These are phyloP conservation scores for Skeletonema potamos DNA, from an alignment of 108 stramenopile genomes.

Conservation along the genomic window DNA sequence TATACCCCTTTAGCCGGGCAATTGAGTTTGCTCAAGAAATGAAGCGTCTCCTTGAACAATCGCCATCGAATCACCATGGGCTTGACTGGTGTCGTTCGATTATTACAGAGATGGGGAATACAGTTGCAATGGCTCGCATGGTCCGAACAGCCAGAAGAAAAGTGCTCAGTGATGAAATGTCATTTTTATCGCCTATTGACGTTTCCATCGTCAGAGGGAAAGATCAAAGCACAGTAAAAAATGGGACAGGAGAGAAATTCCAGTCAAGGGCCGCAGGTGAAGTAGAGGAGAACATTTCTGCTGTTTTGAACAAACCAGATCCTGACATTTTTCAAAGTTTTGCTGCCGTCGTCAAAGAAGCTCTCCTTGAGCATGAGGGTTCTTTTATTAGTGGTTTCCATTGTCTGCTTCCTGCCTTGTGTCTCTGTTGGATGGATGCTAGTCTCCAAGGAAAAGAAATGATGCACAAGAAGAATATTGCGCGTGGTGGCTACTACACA, in stretches of 20 bases:
- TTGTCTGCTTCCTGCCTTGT: conserved; percentile 61
- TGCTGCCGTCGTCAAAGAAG: conserved; percentile 34
- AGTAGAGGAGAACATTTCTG: conserved; percentile 9
- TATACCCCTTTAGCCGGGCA: conserved; percentile 60
- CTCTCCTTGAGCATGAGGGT: conserved; percentile 37
- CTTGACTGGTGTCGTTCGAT: conserved; percentile 49
- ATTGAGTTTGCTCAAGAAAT: conserved; percentile 49
- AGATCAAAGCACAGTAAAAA: background rate
- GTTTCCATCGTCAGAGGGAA: background rate
- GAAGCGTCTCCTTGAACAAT: conserved; percentile 34
- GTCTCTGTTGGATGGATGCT: conserved; percentile 55
- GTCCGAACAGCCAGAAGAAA: conserved; percentile 30
- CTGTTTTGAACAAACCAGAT: conserved; percentile 20
- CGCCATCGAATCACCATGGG: background rate
- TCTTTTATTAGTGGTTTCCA: conserved; percentile 43
- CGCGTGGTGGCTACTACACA: conserved; percentile 62
- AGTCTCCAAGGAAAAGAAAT: conserved; percentile 55
- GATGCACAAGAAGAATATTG: conserved; percentile 60
- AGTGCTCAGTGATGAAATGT: conserved; percentile 17
- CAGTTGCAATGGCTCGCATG: conserved; percentile 50
- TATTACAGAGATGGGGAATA: conserved; percentile 70
- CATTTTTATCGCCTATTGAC: conserved; percentile 17
- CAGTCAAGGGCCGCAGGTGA: background rate
- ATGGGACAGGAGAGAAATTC: background rate
- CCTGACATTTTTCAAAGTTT: conserved; percentile 43